Evolutionary conservation across 495 filamentous ascomycete species (phyloP).

Genomic region (Glarea lozoyensis): DNA sequence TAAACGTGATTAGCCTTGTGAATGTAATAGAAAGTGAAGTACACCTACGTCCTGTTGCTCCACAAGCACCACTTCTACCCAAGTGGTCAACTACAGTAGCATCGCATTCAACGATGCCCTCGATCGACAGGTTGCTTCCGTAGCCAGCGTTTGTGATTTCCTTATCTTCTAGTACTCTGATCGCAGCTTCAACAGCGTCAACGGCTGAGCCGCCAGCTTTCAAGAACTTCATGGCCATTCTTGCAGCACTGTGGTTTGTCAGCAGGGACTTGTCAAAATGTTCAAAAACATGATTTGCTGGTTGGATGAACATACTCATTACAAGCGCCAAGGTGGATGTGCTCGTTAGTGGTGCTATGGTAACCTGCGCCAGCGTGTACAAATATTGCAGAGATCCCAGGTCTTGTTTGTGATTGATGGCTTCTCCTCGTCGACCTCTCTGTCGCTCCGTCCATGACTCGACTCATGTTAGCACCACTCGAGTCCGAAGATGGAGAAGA

Average conservation of each 20-base stretch:
- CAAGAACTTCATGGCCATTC: conserved; percentile 69
- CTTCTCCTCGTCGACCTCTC: conserved; percentile 13
- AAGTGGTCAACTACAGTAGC: conserved; percentile 85
- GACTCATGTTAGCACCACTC: background rate
- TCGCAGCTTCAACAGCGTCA: conserved; percentile 87
- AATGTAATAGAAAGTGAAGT: background rate
- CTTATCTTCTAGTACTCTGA: conserved; percentile 78
- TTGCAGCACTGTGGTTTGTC: conserved; percentile 54
- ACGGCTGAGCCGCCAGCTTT: conserved; percentile 68
- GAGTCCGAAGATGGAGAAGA: background rate
- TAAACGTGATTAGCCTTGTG: conserved; percentile 25
- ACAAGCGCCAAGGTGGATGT: conserved; percentile 74
- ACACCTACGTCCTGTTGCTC: conserved; percentile 74
- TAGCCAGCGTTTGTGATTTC: conserved; percentile 96
- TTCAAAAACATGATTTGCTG: background rate
- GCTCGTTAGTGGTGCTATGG: conserved; percentile 78
- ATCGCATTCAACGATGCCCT: conserved; percentile 89
- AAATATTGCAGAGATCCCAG: conserved; percentile 58
- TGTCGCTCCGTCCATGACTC: conserved; percentile 13
- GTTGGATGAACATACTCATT: conserved; percentile 57
- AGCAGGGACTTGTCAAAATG: background rate
- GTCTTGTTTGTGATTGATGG: conserved; percentile 5
- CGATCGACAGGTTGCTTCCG: conserved; percentile 87
- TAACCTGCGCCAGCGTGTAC: conserved; percentile 96
- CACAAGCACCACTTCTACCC: conserved; percentile 86